Evolutionary conservation across 169 alveolate species (phyloP), one percentile per base, ranked within the genome.

Genomic region (Plasmodium knowlesi): DNA sequence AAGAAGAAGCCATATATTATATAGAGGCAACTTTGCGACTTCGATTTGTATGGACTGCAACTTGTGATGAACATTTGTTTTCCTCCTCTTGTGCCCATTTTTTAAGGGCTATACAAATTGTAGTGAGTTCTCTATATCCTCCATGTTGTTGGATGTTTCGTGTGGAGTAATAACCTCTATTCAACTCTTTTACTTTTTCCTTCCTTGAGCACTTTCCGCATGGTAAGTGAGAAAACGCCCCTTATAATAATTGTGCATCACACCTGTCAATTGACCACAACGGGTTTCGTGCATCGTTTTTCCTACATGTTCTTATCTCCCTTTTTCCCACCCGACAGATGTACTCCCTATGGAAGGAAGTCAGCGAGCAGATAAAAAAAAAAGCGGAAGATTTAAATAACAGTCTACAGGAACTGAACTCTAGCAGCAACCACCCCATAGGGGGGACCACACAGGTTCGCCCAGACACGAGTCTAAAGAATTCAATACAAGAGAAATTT

Each of bases 321-420:
- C 46, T 39, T 1, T 67, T 67, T n/a, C 39, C 76, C 22, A 50
- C 76, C 76, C 41, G 14, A 3, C 39, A 67, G 10, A 91, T 91
- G 95, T 91, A 91, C 41, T 91, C 95, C 30, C 46, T 91, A 28
- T 91, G 95, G 95, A 91, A 91, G 73, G 95, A 91, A 30, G 91
- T 91, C 43, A 91, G 95, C 16, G 84, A 53, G 5, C 95, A 91
- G 34, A 72, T 91, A 46, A 91, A 91, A 91, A 91, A 91, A 46
- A 91, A 91, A 73, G 95, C 95, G 19, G 95, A 91, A 30, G 84
- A 91, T 81, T 46, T 91, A 71, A 91, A 81, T 53, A 91, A 32
- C 57, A 91, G 80, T 25, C 10, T 91, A 70, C 91, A 91, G 22
- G 95, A 91, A 91, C 43, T 91, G 19, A 82, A 81, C 74, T 28